phyloP scores from a whole-genome alignment of 805 yeast genomes.

The Nematodospora valgi region DNA sequence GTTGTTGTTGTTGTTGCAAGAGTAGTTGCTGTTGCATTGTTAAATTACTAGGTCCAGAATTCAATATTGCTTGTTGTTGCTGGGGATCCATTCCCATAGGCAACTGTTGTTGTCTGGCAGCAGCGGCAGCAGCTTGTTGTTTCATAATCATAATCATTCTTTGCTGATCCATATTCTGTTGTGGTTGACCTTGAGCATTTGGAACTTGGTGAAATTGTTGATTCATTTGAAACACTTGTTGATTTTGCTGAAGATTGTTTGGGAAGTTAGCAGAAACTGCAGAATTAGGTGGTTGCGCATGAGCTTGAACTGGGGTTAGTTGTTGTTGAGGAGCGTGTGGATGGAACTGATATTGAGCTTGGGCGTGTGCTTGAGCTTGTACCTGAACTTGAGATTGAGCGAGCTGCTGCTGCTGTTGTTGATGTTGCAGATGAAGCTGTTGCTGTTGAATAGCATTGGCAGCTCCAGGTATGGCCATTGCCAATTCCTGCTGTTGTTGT shows the following conservation, averaged over 20 bases:
- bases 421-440: slow-evolving; percentile 2
- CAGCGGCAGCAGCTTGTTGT: slow-evolving; percentile 4
- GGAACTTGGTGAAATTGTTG: slow-evolving; percentile 2
- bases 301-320: slow-evolving; percentile 21
- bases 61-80: slow-evolving; percentile 17
- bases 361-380: slow-evolving; percentile 13
- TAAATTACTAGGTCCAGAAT: slow-evolving; percentile 7
- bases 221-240: slow-evolving; percentile 6
- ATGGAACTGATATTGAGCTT: slow-evolving; percentile 16
- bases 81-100: slow-evolving; percentile 13
- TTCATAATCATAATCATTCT: slow-evolving; percentile 8
- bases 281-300: slow-evolving; percentile 11
- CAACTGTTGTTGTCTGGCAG: slow-evolving; percentile 5
- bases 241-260: slow-evolving; percentile 5
- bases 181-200: slow-evolving; percentile 4
- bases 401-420: slow-evolving; percentile 4
- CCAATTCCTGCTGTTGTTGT: slow-evolving; percentile 39
- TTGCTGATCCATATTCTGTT: slow-evolving; percentile 8
- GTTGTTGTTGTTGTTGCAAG: slow-evolving; percentile 14
- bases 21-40: slow-evolving; percentile 22
- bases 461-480: slow-evolving; percentile 25
- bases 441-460: not conserved
- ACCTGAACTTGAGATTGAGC: slow-evolving; percentile 1
- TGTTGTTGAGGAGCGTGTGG: slow-evolving; percentile 19
- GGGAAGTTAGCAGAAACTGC: not conserved